A percentile compares a stretch with the other conserved stretches of the same genome.
phyloP scores from a whole-genome alignment of 1,139 yeast genomes.

The Yamadazyma aaseri region DNA sequence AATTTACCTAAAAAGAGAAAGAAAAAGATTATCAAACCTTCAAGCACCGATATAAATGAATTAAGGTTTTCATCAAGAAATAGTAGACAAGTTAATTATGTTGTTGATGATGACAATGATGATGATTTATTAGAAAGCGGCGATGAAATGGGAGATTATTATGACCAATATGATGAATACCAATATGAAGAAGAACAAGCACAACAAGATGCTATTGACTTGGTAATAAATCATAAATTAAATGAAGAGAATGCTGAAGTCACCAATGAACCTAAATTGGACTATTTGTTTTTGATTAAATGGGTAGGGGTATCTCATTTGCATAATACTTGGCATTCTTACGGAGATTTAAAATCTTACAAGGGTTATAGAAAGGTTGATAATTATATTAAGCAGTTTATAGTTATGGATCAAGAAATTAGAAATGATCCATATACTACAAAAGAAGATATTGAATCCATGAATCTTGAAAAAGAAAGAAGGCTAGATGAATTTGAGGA shows the following conservation, averaged over 20 bases:
- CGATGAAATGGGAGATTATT: conserved; percentile 30
- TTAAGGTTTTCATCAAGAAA: conserved; percentile 79
- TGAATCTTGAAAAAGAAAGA: conserved; percentile 89
- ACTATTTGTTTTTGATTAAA: conserved; percentile 68
- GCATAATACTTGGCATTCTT: conserved; percentile 93
- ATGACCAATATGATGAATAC: conserved; percentile 38
- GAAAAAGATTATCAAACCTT: conserved; percentile 13
- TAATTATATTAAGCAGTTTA: conserved; percentile 80
- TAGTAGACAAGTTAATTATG: conserved; percentile 68
- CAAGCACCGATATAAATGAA: conserved; percentile 28
- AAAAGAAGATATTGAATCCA: conserved; percentile 85
- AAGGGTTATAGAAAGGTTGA: conserved; percentile 87
- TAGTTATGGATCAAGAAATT: conserved; percentile 70
- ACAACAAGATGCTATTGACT: conserved; percentile 41
- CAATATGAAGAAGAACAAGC: conserved; percentile 30
- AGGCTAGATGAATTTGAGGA: conserved; percentile 81
- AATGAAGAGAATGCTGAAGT: conserved; percentile 35
- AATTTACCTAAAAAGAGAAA: conserved; percentile 18
- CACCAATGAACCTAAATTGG: conserved; percentile 56
- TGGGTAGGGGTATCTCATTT: conserved; percentile 89
- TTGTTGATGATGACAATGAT: conserved; percentile 69
- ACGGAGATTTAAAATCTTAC: conserved; percentile 50
- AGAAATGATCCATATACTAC: conserved; percentile 80
- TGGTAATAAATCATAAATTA: conserved; percentile 53
- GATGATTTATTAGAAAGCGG: conserved; percentile 58